Percentiles rank a stretch among this genome's conserved stretches.
phyloP scores from a whole-genome alignment of 1,284 basidiomycete genomes.

The Ustilago esculenta region DNA sequence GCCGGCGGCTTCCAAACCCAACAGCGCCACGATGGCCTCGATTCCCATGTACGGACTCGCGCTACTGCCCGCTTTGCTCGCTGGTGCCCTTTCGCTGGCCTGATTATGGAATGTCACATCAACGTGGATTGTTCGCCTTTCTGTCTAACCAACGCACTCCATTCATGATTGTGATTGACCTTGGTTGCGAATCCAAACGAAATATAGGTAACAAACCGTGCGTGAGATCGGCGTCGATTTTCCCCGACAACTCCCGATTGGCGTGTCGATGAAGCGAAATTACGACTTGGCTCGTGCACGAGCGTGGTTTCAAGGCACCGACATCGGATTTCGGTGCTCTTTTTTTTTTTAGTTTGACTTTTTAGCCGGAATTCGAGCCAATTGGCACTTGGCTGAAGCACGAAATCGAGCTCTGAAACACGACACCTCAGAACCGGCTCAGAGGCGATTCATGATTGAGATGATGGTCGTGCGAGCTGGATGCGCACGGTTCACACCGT shows the following conservation, averaged over 20 bases:
- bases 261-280: too few species aligned
- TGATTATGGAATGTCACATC: too few species aligned
- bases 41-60: neutral
- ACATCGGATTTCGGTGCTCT: neutral
- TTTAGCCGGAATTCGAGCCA: neutral
- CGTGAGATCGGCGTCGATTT: too few species aligned
- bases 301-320: too few species aligned
- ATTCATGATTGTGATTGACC: too few species aligned
- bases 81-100: conserved; percentile 8
- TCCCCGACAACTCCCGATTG: too few species aligned
- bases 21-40: neutral
- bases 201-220: too few species aligned
- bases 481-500: neutral
- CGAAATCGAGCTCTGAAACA: neutral
- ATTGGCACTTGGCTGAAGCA: neutral
- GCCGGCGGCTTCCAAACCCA: conserved; percentile 5
- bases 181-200: too few species aligned
- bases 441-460: too few species aligned
- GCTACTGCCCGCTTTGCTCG: conserved; percentile 6
- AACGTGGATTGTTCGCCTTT: too few species aligned
- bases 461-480: conserved; percentile 8
- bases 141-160: too few species aligned
- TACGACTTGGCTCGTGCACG: conserved; percentile 9
- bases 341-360: conserved; percentile 3
- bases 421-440: too few species aligned